Percentiles rank a stretch among this genome's conserved stretches.
phyloP scores from a whole-genome alignment of 768 basidiomycete species.

The Lentinula raphanica region DNA sequence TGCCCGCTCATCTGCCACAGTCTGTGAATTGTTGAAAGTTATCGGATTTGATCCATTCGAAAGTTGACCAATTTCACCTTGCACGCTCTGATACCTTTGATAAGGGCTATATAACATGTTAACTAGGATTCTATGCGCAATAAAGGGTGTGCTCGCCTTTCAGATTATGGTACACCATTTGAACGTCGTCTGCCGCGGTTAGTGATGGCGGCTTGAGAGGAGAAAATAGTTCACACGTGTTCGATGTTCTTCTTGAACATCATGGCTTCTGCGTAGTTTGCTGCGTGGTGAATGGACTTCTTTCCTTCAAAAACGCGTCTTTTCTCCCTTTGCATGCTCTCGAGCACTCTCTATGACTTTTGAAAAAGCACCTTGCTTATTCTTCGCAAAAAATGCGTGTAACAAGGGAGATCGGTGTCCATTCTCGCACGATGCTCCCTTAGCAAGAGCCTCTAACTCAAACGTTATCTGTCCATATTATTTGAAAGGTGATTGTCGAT shows the following conservation, averaged over 20 bases:
- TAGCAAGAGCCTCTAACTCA: not conserved
- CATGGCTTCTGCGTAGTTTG: not conserved
- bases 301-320: not conserved
- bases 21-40: slow-evolving; percentile 41
- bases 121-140: slow-evolving; percentile 11
- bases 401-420: slow-evolving; percentile 1
- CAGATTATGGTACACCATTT: slow-evolving; percentile 81
- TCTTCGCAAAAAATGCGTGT: slow-evolving; percentile 7
- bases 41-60: slow-evolving; percentile 19
- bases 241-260: too few species aligned
- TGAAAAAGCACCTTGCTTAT: not conserved
- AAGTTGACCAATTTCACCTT: slow-evolving; percentile 53
- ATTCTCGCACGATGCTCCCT: slow-evolving; percentile 4
- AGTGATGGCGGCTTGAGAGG: not conserved
- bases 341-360: not conserved
- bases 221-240: not conserved
- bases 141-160: slow-evolving; percentile 50
- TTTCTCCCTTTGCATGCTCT: not conserved
- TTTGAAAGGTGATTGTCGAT: slow-evolving; percentile 19
- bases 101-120: slow-evolving; percentile 61
- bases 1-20: slow-evolving; percentile 95
- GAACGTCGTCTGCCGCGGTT: not conserved
- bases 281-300: not conserved
- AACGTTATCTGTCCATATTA: slow-evolving; percentile 16
- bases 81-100: slow-evolving; percentile 97